A percentile compares a stretch with the other conserved stretches of the same genome.
Evolutionary conservation across 441 rosid genomes (phyloP).

Genomic region (Lepidium campestre): DNA sequence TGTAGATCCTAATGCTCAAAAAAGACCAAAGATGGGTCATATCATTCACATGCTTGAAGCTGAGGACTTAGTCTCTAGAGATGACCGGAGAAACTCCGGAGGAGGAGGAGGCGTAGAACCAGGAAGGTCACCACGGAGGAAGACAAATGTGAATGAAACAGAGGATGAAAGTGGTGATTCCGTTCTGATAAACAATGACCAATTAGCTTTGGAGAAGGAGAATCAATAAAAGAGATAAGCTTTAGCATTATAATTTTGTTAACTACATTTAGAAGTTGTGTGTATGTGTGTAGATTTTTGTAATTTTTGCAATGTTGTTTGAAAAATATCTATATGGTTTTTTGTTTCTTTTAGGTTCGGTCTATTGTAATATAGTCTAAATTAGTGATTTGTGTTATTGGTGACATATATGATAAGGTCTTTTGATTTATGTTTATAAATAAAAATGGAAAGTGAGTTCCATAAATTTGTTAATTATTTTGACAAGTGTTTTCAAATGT

Average conservation of each 20-base stretch:
- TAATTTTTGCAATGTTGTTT: conserved; percentile 4
- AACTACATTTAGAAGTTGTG: not conserved
- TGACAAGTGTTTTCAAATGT: not conserved
- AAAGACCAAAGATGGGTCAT: conserved; percentile 93
- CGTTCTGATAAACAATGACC: conserved; percentile 25
- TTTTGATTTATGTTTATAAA: not conserved
- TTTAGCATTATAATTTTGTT: conserved; percentile 15
- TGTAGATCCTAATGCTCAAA: conserved; percentile 84
- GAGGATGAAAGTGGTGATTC: conserved; percentile 23
- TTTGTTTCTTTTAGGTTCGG: not conserved
- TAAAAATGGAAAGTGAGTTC: not conserved
- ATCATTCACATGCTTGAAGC: conserved; percentile 93
- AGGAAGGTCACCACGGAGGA: conserved; percentile 9
- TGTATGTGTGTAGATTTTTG: conserved; percentile 15
- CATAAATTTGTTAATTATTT: not conserved
- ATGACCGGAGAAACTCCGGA: conserved; percentile 39
- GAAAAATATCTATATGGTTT: not conserved
- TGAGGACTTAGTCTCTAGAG: conserved; percentile 64
- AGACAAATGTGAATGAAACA: conserved; percentile 12
- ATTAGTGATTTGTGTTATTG: conserved; percentile 1
- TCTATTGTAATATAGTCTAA: conserved; percentile 3
- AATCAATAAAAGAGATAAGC: conserved; percentile 1
- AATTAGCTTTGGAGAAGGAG: conserved; percentile 24
- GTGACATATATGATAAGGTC: not conserved
- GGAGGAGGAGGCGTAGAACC: conserved; percentile 12